phyloP scores from a whole-genome alignment of 2,329 filamentous ascomycete genomes.

The Aspergillus ustus region DNA sequence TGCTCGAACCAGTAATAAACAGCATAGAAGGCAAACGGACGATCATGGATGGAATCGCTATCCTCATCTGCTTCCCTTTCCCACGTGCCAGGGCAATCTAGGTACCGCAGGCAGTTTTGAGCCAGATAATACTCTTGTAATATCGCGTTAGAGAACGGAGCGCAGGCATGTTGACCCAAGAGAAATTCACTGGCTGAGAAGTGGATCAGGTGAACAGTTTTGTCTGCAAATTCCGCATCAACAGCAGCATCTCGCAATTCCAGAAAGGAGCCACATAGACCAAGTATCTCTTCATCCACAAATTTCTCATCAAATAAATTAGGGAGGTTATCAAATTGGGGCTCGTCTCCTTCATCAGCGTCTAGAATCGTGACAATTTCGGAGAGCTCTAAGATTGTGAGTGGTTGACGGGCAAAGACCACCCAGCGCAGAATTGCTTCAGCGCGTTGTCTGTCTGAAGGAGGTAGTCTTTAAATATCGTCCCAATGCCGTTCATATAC shows the following conservation, averaged over 20 bases:
- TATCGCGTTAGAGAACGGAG: not conserved
- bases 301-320: not conserved
- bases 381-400: not conserved
- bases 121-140: not conserved
- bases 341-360: not conserved
- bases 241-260: not conserved
- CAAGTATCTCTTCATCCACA: conserved; percentile 4
- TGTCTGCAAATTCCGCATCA: not conserved
- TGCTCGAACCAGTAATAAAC: not conserved
- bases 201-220: conserved; percentile 10
- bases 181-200: conserved; percentile 5
- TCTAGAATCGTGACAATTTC: not conserved
- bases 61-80: not conserved
- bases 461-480: not conserved
- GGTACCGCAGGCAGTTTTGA: not conserved
- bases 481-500: not conserved
- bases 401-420: not conserved
- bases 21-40: not conserved
- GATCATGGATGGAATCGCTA: not conserved
- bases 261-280: conserved; percentile 5
- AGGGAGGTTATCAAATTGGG: conserved; percentile 1
- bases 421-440: conserved; percentile 11
- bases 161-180: not conserved
- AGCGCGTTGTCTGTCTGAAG: not conserved
- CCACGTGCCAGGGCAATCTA: not conserved